A percentile compares a stretch with the other conserved stretches of the same genome.
These are phyloP conservation scores for Aureobasidium melanogenum DNA, from an alignment of 2,329 filamentous ascomycete genomes.

Conservation along the genomic window DNA sequence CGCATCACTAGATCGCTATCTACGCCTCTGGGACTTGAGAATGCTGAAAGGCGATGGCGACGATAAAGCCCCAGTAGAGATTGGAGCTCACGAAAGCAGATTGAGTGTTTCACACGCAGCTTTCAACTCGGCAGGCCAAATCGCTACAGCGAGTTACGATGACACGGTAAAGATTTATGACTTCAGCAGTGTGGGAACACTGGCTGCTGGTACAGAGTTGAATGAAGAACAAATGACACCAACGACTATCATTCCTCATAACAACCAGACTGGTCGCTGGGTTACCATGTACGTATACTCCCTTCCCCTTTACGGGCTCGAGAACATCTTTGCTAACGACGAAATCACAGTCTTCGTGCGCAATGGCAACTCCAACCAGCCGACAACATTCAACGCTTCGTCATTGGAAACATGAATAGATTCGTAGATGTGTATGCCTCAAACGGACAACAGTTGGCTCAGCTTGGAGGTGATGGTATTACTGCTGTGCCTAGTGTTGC, in stretches of 20 bases:
- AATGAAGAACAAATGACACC: constrained; percentile 60
- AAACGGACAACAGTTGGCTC: constrained; percentile 77
- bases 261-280: constrained; percentile 94
- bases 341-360: constrained; percentile 51
- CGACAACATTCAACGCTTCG: constrained; percentile 77
- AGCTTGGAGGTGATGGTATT: constrained; percentile 80
- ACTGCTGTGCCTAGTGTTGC: constrained; percentile 91
- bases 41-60: constrained; percentile 58
- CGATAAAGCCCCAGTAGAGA: constrained; percentile 55
- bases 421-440: constrained; percentile 87
- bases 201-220: constrained; percentile 38
- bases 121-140: constrained; percentile 74
- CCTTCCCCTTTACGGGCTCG: background rate
- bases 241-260: constrained; percentile 62
- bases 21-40: constrained; percentile 88
- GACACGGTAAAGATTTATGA: constrained; percentile 91
- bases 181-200: constrained; percentile 41
- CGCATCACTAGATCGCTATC: constrained; percentile 76
- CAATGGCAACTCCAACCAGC: constrained; percentile 80
- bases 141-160: constrained; percentile 90
- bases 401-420: constrained; percentile 82
- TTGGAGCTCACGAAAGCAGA: constrained; percentile 74
- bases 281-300: constrained; percentile 62
- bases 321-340: background rate
- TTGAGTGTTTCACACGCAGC: constrained; percentile 88